phyloP scores from a whole-genome alignment of 345 rosid species.

The Linum tenue region DNA sequence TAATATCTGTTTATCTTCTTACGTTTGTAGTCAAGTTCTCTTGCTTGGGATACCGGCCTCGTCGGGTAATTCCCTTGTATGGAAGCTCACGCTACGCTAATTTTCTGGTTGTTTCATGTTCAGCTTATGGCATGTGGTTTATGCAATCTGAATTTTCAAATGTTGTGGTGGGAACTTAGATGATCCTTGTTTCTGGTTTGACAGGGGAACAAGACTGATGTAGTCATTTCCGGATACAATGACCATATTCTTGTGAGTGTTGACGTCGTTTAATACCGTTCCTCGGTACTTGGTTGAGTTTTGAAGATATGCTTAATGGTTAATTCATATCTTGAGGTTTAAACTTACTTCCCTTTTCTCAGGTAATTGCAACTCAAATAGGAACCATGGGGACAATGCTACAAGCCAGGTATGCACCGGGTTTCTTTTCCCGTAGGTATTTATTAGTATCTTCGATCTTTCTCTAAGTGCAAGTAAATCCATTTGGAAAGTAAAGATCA shows the following conservation, averaged over 20 bases:
- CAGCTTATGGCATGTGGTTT: background rate
- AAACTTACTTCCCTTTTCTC: constrained; percentile 7
- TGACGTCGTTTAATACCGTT: background rate
- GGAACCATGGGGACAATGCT: constrained; percentile 85
- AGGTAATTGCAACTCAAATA: constrained; percentile 82
- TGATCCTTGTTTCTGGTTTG: constrained; percentile 13
- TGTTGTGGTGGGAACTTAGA: background rate
- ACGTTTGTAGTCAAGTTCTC: background rate
- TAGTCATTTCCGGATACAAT: constrained; percentile 63
- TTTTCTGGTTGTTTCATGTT: background rate
- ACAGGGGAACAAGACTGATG: constrained; percentile 77
- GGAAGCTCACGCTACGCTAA: background rate
- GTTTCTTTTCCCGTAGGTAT: too few relatives aligned
- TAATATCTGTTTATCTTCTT: background rate
- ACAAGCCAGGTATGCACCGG: constrained; percentile 51
- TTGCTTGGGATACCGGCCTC: background rate
- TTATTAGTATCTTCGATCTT: background rate
- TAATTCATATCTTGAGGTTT: constrained; percentile 3
- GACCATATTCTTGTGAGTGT: constrained; percentile 75
- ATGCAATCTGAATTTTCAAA: background rate
- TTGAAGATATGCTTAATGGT: constrained; percentile 8
- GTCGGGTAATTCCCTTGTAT: constrained; percentile 1
- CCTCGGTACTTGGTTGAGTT: background rate
- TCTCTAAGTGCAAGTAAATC: background rate
- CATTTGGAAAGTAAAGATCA: too few relatives aligned